Conservation (phyloP, 176 grass and related monocot genomes). For the Phoenix roebelenii region DNA sequence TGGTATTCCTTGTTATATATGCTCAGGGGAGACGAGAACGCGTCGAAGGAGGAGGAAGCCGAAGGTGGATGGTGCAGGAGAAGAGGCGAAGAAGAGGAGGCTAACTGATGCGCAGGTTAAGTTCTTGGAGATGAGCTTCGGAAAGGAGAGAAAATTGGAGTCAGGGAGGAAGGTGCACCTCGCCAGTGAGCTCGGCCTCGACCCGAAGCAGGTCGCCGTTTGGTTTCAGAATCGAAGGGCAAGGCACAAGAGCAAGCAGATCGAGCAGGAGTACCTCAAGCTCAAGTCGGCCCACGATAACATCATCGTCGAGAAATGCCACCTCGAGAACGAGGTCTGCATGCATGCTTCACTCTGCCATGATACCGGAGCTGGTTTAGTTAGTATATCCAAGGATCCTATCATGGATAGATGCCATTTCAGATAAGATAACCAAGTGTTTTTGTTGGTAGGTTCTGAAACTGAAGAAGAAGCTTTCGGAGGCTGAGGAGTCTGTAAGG, state of each 20-base stretch:
- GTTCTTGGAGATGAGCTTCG: constrained; percentile 67
- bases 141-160: constrained; percentile 78
- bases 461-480: constrained; percentile 49
- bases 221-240: constrained; percentile 99
- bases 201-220: constrained; percentile 88
- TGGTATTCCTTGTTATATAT: too few relatives aligned
- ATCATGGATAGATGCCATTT: too few relatives aligned
- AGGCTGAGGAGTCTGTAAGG: constrained; percentile 51
- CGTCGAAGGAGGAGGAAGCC: constrained; percentile 56
- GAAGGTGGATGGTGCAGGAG: constrained; percentile 11
- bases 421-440: too few relatives aligned
- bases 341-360: not conserved
- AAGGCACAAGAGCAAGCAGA: constrained; percentile 90
- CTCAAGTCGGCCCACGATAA: constrained; percentile 78
- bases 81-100: constrained; percentile 63
- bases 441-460: constrained; percentile 42
- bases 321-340: constrained; percentile 74
- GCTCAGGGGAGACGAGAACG: constrained; percentile 38
- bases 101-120: constrained; percentile 72
- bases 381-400: too few relatives aligned
- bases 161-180: constrained; percentile 76
- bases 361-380: not conserved
- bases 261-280: constrained; percentile 83
- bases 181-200: constrained; percentile 66
- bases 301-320: constrained; percentile 64